Base-by-base conservation (phyloP, 345 rosid species). In the Eutrema yunnanense region DNA sequence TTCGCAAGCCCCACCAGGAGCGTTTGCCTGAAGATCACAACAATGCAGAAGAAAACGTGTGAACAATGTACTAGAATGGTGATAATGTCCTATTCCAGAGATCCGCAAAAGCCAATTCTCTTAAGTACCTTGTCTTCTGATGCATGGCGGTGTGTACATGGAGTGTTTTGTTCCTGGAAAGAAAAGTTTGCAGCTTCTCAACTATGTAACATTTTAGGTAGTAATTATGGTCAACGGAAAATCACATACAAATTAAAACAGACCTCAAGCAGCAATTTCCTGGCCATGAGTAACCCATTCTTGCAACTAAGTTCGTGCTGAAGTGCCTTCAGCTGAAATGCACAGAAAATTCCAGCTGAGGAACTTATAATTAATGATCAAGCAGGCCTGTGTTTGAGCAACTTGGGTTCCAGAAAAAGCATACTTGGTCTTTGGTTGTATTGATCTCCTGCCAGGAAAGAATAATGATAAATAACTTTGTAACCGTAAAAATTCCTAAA, bases 251-350 rank as follows among this genome's bases (percentile, higher is more conserved):
- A 62, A 62, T 38, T 8, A 11, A 70, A 63, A 8, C 71, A 54
- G n/a, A 70, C 71, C 63, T 65, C 59, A 42, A 56, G 80, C 62
- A 11, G 62, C 27, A 12, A 14, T 59, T 71, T 74, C 69, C 61
- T 79, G 36, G 81, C 86, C 62, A 67, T 64, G 72, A 81, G 80
- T 79, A 87, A 40, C 57, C 80, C 82, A 52, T 80, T 83, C 77
- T 79, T 86, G 79, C 92, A 88, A 55, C 87, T 86, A 72, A 90
- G 85, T 74, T 90, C 92, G 78, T 90, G 97, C 26, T 82, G 83
- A 79, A 85, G 88, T 61, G 72, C 61, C 78, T 76, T 83, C 29
- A 88, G 81, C 94, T 90, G 82, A 69, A 81, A 67, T n/a, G 49
- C 52, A 57, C 55, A 75, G 43, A 80, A 66, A 37, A 46, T 41